Conservation (phyloP, 148 eudicot genomes). For the Vaccinium myrtillus region DNA sequence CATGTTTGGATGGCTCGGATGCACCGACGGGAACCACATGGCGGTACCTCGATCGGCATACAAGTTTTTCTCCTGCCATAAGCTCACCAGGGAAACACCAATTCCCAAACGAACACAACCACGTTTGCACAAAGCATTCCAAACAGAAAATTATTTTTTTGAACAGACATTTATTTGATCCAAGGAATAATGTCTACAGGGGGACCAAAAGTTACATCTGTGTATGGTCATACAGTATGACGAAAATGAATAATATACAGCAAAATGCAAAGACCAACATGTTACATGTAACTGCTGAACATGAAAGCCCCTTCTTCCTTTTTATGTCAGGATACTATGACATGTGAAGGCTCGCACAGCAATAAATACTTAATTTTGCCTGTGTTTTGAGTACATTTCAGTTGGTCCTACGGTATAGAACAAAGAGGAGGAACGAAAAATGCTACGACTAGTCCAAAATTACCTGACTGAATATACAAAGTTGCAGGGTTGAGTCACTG, state of each 20-base stretch:
- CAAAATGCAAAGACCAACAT: conserved; percentile 7
- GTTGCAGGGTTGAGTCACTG: conserved; percentile 7
- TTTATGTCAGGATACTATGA: not conserved
- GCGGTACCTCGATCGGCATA: no score
- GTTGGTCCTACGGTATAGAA: conserved; percentile 1
- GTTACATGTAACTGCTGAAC: not conserved
- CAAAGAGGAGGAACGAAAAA: not conserved
- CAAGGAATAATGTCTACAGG: not conserved
- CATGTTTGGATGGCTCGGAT: no score
- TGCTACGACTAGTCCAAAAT: not conserved
- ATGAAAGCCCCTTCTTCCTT: not conserved
- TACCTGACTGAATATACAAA: conserved; percentile 10
- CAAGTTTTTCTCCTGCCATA: no score
- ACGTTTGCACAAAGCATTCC: not conserved
- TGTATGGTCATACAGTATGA: not conserved
- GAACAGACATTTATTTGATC: not conserved
- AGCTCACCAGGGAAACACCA: not conserved
- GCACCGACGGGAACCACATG: no score
- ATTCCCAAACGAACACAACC: not conserved
- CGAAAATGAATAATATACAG: not conserved
- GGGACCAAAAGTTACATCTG: not conserved
- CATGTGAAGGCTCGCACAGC: not conserved
- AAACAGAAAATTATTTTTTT: not conserved
- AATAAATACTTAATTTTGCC: not conserved
- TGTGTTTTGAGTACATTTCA: not conserved